Base-by-base conservation (phyloP, 2,329 filamentous ascomycete genomes). In the Arachnopeziza araneosa region DNA sequence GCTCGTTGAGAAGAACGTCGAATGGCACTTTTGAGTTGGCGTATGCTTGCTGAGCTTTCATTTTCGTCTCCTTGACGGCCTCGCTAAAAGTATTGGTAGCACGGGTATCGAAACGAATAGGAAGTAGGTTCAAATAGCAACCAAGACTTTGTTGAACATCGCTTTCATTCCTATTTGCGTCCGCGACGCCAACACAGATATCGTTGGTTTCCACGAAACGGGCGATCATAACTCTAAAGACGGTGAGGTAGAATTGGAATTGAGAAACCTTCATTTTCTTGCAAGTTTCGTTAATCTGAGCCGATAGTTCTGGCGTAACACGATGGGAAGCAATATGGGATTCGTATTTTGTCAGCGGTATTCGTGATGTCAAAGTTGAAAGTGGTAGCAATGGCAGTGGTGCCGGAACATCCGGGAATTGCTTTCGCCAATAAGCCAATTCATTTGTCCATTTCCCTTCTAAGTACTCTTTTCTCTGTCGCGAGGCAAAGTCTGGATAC, bases 61-160 rank as follows among this genome's bases (percentile, higher is more conserved):
- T 56, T 0, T 71, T 63, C 1, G 71, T 61, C n/a, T 62, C 63
- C 24, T 53, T 55, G 12, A 67, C 21, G 19, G 61, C 57, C 19
- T 68, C 62, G 4, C 60, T 53, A 51, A 75, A 73, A 10, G 63
- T 63, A 54, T 65, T 19, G 9, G 24, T 19, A 36, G 55, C 21
- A 1, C 57, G 23, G 62, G 60, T 53, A 61, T 59, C 14, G 59
- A 81, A 75, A 0, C 72, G 70, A 0, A 83, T 52, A 1, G 81
- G 74, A 0, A 83, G 68, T 0, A 82, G 65, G 59, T 83, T 83
- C 2, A 83, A 60, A 49, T 78, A 78, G 48, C 75, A 67, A 1
- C 82, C 82, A 1, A 83, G 66, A 14, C 36, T 44, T 2, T 68
- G 79, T 0, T 65, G 58, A 52, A 24, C 10, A 10, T 52, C n/a